Conservation (phyloP, 768 basidiomycete genomes). For the Saitozyma sp. region DNA sequence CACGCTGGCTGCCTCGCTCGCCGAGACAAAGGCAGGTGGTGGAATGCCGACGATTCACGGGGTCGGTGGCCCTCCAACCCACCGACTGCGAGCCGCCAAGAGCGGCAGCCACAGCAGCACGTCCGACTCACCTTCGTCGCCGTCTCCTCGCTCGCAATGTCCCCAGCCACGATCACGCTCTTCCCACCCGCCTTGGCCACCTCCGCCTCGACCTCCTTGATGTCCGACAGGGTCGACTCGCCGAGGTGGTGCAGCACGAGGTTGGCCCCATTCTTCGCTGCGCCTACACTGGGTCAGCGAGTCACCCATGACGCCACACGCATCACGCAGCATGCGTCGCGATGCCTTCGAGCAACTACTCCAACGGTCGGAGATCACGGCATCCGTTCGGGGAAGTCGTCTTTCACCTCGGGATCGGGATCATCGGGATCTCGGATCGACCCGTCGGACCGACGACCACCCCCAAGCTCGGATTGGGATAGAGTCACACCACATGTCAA, state of each 20-base stretch:
- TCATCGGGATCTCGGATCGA: neutral
- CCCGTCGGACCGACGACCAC: neutral
- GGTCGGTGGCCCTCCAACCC: neutral
- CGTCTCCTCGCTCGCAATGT: slow-evolving; percentile 64
- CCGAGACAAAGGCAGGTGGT: too few species aligned
- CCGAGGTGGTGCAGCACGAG: slow-evolving; percentile 71
- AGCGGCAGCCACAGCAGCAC: too few species aligned
- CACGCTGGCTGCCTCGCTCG: too few species aligned
- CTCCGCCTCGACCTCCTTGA: slow-evolving; percentile 54
- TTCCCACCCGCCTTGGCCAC: slow-evolving; percentile 56
- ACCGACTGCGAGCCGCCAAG: too few species aligned
- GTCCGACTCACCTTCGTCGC: slow-evolving; percentile 58
- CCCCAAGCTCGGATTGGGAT: too few species aligned
- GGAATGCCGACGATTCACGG: too few species aligned
- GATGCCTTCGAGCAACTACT: too few species aligned
- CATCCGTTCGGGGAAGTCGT: too few species aligned
- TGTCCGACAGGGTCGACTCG: slow-evolving; percentile 57
- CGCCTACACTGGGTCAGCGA: slow-evolving; percentile 34
- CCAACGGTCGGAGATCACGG: too few species aligned
- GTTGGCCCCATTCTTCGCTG: slow-evolving; percentile 67
- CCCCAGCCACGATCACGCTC: slow-evolving; percentile 63
- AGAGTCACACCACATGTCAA: too few species aligned
- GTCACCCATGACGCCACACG: neutral
- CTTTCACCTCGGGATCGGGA: too few species aligned
- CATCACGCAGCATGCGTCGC: neutral